Conservation (phyloP, 2,329 filamentous ascomycete species). For the Clonostachys rhizophaga region DNA sequence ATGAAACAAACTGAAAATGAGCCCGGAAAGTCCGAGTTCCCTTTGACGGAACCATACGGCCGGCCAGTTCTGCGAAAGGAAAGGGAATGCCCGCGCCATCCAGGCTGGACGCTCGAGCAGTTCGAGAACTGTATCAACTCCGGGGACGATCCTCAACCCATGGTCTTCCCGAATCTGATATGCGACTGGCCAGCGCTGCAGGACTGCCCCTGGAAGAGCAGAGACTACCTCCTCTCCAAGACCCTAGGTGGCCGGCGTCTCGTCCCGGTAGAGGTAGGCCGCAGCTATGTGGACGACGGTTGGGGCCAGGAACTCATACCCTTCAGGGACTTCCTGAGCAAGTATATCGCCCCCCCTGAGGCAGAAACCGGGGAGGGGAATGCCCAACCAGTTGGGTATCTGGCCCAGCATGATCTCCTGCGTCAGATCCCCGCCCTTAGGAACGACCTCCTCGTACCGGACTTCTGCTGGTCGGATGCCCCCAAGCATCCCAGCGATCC, state of each 20-base stretch:
- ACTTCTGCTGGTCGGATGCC: conserved; percentile 75
- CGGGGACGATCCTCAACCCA: conserved; percentile 42
- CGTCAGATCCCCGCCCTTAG: conserved; percentile 73
- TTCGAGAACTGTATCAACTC: conserved; percentile 60
- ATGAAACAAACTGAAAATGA: too few relatives aligned
- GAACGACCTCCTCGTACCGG: conserved; percentile 73
- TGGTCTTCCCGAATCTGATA: conserved; percentile 65
- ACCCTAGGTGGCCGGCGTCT: conserved; percentile 76
- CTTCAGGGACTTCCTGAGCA: conserved; percentile 65
- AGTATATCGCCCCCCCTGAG: conserved; percentile 44
- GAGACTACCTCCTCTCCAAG: conserved; percentile 65
- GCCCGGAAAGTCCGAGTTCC: not conserved
- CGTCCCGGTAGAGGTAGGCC: conserved; percentile 81
- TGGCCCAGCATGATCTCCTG: conserved; percentile 89
- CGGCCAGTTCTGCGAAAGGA: conserved; percentile 14
- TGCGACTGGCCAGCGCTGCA: conserved; percentile 71
- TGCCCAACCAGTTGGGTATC: conserved; percentile 58
- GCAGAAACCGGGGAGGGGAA: not conserved
- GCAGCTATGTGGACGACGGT: conserved; percentile 79
- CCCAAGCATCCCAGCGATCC: conserved; percentile 44
- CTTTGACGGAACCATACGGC: conserved; percentile 16
- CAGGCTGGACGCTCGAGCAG: conserved; percentile 44
- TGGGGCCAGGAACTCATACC: conserved; percentile 81
- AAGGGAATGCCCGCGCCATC: conserved; percentile 15
- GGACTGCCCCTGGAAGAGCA: conserved; percentile 64